Evolutionary conservation across 805 yeast species (phyloP).

Genomic region (Ogataea ramenticola): DNA sequence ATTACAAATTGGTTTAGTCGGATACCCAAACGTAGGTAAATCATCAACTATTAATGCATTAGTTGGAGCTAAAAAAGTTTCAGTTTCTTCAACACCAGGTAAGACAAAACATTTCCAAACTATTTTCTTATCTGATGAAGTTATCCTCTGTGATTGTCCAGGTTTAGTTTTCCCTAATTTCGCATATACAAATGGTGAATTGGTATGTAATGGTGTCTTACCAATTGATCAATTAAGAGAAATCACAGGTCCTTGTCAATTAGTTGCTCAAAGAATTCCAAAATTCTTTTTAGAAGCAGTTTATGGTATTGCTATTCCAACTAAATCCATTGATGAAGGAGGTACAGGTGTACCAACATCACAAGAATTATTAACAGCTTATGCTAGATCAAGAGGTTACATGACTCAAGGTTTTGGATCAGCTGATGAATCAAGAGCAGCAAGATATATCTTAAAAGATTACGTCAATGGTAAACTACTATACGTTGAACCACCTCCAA

Average conservation of each 20-base stretch:
- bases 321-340: constrained; percentile 73
- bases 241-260: constrained; percentile 77
- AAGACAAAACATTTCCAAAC: constrained; percentile 99
- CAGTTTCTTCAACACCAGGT: constrained; percentile 98
- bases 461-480: constrained; percentile 88
- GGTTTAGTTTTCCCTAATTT: constrained; percentile 98
- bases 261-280: constrained; percentile 85
- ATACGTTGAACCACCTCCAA: constrained; percentile 85
- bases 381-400: constrained; percentile 94
- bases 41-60: constrained; percentile 97
- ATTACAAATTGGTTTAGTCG: constrained; percentile 90
- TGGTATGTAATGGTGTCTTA: constrained; percentile 96
- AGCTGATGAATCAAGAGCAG: constrained; percentile 94
- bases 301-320: constrained; percentile 85
- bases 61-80: constrained; percentile 95
- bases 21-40: constrained; percentile 80
- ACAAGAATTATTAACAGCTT: constrained; percentile 80
- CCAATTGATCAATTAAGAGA: constrained; percentile 97
- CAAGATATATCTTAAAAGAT: constrained; percentile 87
- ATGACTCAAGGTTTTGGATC: constrained; percentile 97
- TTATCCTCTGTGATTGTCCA: constrained; percentile 94
- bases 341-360: constrained; percentile 88
- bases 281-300: constrained; percentile 82
- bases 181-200: constrained; percentile 92
- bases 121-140: constrained; percentile 72